Conservation (phyloP, 169 alveolate species). For the Plasmodium coatneyi region DNA sequence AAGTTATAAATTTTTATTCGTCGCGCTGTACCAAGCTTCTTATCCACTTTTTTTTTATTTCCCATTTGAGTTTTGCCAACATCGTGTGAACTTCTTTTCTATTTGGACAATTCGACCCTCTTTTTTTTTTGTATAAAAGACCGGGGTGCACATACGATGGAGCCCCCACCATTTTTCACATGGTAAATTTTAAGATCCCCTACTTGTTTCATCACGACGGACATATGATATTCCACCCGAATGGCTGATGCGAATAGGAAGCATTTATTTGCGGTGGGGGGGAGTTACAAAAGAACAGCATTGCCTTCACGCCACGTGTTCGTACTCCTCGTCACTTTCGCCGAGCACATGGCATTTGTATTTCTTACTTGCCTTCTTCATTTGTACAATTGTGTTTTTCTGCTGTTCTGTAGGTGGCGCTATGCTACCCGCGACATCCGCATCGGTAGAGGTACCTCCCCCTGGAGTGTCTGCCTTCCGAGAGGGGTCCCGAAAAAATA, state of each 20-base stretch:
- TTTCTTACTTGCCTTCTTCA: neutral
- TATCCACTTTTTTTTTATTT: neutral
- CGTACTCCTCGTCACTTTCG: conserved; percentile 35
- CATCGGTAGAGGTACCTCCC: neutral
- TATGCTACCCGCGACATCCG: neutral
- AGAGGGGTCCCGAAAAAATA: conserved; percentile 16
- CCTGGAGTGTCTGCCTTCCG: neutral
- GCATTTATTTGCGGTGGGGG: neutral
- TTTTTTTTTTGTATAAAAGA: neutral
- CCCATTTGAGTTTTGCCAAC: conserved; percentile 10
- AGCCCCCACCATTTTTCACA: neutral
- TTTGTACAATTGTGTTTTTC: neutral
- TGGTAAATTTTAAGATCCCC: neutral
- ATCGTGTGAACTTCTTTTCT: neutral
- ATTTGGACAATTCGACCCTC: conserved; percentile 1
- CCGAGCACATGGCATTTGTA: conserved; percentile 31
- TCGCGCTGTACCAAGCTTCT: neutral
- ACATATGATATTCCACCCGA: neutral
- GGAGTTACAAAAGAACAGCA: neutral
- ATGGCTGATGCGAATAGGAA: neutral
- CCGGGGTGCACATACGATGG: neutral
- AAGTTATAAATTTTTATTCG: neutral
- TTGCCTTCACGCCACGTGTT: neutral
- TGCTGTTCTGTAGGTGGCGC: neutral
- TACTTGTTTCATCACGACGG: neutral